Evolutionary conservation across 2,329 filamentous ascomycete species (phyloP).

Genomic region (Pseudocercospora crystallina): DNA sequence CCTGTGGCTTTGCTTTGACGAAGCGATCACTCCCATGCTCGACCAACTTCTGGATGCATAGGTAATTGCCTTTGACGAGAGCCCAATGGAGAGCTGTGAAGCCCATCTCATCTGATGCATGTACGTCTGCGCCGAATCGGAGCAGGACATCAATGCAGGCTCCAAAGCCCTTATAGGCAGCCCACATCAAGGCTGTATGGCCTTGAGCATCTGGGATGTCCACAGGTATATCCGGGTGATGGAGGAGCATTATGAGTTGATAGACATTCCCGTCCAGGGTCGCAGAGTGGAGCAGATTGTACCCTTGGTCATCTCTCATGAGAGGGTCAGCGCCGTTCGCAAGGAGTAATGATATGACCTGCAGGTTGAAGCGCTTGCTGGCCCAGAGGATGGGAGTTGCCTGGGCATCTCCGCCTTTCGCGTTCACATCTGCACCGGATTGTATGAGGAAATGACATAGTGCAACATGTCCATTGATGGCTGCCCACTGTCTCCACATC

Average conservation of each 20-base stretch:
- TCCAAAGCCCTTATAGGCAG: conserved; percentile 94
- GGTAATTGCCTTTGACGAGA: conserved; percentile 84
- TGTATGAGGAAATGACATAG: conserved; percentile 95
- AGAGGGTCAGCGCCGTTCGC: conserved; percentile 90
- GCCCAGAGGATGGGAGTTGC: conserved; percentile 97
- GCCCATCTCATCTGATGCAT: conserved; percentile 84
- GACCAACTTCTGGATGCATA: conserved; percentile 87
- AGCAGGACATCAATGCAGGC: conserved; percentile 89
- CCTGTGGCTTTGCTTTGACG: conserved; percentile 66
- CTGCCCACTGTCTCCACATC: conserved; percentile 72
- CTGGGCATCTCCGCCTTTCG: conserved; percentile 90
- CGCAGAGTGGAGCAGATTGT: conserved; percentile 95
- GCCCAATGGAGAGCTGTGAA: conserved; percentile 97
- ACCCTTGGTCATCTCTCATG: conserved; percentile 89
- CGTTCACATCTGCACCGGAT: conserved; percentile 84
- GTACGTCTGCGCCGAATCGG: conserved; percentile 92
- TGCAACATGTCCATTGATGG: conserved; percentile 97
- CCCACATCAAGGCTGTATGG: conserved; percentile 97
- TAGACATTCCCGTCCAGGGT: conserved; percentile 96
- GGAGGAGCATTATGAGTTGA: conserved; percentile 81
- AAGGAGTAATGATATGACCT: conserved; percentile 89
- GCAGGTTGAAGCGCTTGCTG: conserved; percentile 93
- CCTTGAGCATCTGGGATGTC: conserved; percentile 86
- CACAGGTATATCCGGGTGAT: conserved; percentile 85
- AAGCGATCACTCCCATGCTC: conserved; percentile 96